Evolutionary conservation across 2,329 filamentous ascomycete species (phyloP).

Genomic region (Metarhizium robertsii): DNA sequence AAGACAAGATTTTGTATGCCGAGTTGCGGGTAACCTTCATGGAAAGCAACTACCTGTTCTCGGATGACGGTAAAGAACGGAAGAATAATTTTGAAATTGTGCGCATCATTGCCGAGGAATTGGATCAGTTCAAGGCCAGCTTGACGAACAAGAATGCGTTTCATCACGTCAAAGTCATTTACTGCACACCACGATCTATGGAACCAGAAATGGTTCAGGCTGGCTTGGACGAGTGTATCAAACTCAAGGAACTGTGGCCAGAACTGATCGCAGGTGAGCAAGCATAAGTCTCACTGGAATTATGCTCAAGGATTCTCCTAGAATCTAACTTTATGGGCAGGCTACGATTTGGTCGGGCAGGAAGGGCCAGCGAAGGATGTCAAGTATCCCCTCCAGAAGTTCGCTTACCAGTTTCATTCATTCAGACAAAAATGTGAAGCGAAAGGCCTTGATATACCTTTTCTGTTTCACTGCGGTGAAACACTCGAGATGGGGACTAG

Average conservation of each 20-base stretch:
- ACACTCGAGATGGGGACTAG: slow-evolving; percentile 57
- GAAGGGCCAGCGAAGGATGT: slow-evolving; percentile 34
- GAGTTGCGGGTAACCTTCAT: slow-evolving; percentile 64
- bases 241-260: slow-evolving; percentile 47
- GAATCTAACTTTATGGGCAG: slow-evolving; percentile 21
- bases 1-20: slow-evolving; percentile 60
- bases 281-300: slow-evolving; percentile 7
- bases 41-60: slow-evolving; percentile 50
- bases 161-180: slow-evolving; percentile 60
- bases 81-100: slow-evolving; percentile 48
- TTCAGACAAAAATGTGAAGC: slow-evolving; percentile 44
- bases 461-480: slow-evolving; percentile 70
- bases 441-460: slow-evolving; percentile 50
- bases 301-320: neutral
- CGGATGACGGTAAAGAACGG: slow-evolving; percentile 45
- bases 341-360: slow-evolving; percentile 63
- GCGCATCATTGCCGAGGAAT: slow-evolving; percentile 47
- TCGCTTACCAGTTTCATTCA: slow-evolving; percentile 43
- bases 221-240: slow-evolving; percentile 52
- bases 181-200: slow-evolving; percentile 59
- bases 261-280: slow-evolving; percentile 52
- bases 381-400: slow-evolving; percentile 48
- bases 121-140: slow-evolving; percentile 35
- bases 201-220: slow-evolving; percentile 32
- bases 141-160: slow-evolving; percentile 29